phyloP scores from a whole-genome alignment of 2,329 filamentous ascomycete genomes.

The Cordyceps pruinosa region DNA sequence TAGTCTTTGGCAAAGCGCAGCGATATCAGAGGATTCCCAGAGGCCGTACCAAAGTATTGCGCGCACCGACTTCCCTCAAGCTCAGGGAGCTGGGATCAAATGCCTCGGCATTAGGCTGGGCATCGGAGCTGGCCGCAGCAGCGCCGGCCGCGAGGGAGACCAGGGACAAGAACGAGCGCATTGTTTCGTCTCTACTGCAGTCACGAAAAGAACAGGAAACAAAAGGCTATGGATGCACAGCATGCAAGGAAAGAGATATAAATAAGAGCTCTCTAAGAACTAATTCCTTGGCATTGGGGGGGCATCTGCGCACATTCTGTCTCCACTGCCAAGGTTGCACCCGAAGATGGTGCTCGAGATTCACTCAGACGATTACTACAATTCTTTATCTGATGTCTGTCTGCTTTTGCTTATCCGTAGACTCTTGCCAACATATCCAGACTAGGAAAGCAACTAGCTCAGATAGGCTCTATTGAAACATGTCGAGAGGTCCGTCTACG shows the following conservation, averaged over 20 bases:
- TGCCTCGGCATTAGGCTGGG: neutral
- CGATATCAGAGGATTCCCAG: neutral
- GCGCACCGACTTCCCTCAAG: slow-evolving; percentile 30
- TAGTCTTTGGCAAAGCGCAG: neutral
- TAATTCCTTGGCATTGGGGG: slow-evolving; percentile 6
- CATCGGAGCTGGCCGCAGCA: slow-evolving; percentile 1
- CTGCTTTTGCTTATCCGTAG: too few relatives aligned
- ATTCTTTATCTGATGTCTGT: too few relatives aligned
- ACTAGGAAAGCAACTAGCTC: too few relatives aligned
- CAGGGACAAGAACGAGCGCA: slow-evolving; percentile 6
- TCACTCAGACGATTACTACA: neutral
- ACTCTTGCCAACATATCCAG: too few relatives aligned
- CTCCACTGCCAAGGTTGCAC: neutral
- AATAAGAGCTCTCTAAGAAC: neutral
- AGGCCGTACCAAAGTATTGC: slow-evolving; percentile 29
- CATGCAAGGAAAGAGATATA: neutral
- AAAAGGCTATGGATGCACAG: neutral
- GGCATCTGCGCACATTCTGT: neutral
- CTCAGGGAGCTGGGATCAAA: slow-evolving; percentile 25
- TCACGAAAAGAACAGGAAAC: neutral
- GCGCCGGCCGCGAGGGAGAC: slow-evolving; percentile 14
- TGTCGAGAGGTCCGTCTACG: too few relatives aligned
- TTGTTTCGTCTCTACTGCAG: neutral
- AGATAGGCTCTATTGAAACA: too few relatives aligned
- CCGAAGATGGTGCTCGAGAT: neutral